These are phyloP conservation scores for Tricholoma bakamatsutake DNA, from an alignment of 768 basidiomycete genomes.

Conservation along the genomic window DNA sequence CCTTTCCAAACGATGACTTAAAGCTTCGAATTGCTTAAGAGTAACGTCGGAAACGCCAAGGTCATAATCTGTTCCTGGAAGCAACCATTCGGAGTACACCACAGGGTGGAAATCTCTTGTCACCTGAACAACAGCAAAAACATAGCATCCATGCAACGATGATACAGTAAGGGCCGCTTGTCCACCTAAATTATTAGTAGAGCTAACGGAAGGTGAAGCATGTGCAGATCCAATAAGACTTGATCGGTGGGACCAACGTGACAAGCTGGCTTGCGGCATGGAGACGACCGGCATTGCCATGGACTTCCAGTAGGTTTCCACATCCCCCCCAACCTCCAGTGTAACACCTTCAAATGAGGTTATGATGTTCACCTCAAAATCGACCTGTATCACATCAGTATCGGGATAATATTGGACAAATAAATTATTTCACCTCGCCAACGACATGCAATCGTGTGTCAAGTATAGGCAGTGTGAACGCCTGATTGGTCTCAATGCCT, in stretches of 20 bases:
- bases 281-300: conserved; percentile 46
- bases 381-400: conserved; percentile 46
- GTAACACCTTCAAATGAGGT: conserved; percentile 89
- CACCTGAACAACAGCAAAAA: conserved; percentile 84
- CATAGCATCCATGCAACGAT: conserved; percentile 85
- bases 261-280: conserved; percentile 30
- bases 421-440: conserved; percentile 62
- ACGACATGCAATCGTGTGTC: conserved; percentile 92
- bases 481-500: conserved; percentile 46
- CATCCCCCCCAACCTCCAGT: conserved; percentile 87
- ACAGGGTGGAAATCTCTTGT: conserved; percentile 92
- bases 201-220: conserved; percentile 67
- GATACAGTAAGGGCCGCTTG: conserved; percentile 71
- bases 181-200: conserved; percentile 36
- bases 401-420: conserved; percentile 3
- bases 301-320: conserved; percentile 99
- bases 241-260: conserved; percentile 35
- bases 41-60: conserved; percentile 83
- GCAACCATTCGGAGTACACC: conserved; percentile 64
- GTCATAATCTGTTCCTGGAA: conserved; percentile 71
- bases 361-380: conserved; percentile 83
- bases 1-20: conserved; percentile 52
- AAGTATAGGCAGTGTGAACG: conserved; percentile 70
- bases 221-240: conserved; percentile 50
- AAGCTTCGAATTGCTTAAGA: conserved; percentile 65